Conservation (phyloP, 2,329 filamentous ascomycete genomes). For the Metarhizium album region DNA sequence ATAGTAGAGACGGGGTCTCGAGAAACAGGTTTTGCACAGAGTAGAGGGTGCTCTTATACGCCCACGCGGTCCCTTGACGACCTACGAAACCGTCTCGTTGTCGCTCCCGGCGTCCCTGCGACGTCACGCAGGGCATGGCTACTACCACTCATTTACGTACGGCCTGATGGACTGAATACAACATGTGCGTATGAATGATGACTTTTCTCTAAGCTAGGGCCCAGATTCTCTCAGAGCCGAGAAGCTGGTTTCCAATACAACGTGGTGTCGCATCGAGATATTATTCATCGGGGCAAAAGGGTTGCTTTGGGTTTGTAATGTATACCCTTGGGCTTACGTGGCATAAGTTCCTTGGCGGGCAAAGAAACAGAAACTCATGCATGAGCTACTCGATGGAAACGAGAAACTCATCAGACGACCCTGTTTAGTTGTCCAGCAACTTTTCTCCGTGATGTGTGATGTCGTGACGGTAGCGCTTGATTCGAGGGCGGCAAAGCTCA, state of each 20-base stretch:
- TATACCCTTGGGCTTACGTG: not conserved
- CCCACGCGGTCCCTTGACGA: no score
- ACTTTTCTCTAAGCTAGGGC: no score
- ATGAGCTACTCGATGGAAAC: not conserved
- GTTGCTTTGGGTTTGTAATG: not conserved
- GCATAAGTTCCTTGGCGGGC: not conserved
- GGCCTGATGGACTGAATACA: no score
- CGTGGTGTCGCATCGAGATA: not conserved
- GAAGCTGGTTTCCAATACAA: not conserved
- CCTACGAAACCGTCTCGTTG: no score
- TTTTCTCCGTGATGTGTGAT: not conserved
- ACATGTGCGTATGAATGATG: no score
- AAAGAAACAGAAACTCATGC: not conserved
- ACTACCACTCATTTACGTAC: no score
- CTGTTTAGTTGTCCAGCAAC: not conserved
- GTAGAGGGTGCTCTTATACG: no score
- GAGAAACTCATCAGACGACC: not conserved
- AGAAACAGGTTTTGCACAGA: no score
- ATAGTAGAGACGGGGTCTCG: no score
- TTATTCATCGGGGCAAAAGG: constrained; percentile 5
- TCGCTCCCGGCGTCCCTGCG: no score
- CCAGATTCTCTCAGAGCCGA: no score
- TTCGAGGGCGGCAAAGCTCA: not conserved
- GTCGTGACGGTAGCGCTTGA: not conserved
- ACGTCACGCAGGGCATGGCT: no score